Evolutionary conservation across 345 rosid genomes (phyloP).

Genomic region (Pelargonium nanum): DNA sequence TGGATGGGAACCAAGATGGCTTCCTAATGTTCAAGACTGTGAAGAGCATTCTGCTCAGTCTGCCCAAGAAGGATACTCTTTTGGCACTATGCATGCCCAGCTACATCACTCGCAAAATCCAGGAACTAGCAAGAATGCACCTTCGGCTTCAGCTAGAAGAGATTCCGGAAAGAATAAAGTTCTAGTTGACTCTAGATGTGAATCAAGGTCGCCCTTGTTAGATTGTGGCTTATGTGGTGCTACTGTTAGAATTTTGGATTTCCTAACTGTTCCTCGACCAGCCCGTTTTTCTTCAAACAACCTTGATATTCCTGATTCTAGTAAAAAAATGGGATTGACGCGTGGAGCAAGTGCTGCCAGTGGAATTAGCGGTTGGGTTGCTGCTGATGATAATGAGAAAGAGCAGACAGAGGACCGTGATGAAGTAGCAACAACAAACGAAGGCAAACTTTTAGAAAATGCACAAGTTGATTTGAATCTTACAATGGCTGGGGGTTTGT

Average conservation of each 20-base stretch:
- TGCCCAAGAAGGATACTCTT: constrained; percentile 74
- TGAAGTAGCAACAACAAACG: constrained; percentile 84
- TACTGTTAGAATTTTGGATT: constrained; percentile 81
- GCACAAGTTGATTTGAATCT: constrained; percentile 65
- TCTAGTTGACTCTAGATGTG: constrained; percentile 60
- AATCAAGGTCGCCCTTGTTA: constrained; percentile 68
- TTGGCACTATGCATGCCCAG: constrained; percentile 51
- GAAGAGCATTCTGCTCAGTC: constrained; percentile 99
- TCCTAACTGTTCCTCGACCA: constrained; percentile 71
- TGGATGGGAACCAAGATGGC: constrained; percentile 99
- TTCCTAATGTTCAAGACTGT: constrained; percentile 83
- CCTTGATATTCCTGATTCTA: constrained; percentile 67
- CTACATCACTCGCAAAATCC: constrained; percentile 48
- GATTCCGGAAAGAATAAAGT: constrained; percentile 61
- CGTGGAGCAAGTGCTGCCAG: constrained; percentile 98
- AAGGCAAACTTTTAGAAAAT: constrained; percentile 37
- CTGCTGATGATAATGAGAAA: constrained; percentile 67
- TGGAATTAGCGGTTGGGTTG: constrained; percentile 92
- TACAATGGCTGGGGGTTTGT: constrained; percentile 68
- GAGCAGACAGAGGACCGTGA: constrained; percentile 72
- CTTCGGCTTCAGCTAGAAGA: too few species aligned
- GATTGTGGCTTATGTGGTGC: constrained; percentile 99
- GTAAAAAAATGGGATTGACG: constrained; percentile 67
- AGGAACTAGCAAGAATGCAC: constrained; percentile 64
- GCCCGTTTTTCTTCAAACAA: constrained; percentile 53